These are phyloP conservation scores for Coprinopsis marcescibilis DNA, from an alignment of 768 basidiomycete species.

Conservation along the genomic window DNA sequence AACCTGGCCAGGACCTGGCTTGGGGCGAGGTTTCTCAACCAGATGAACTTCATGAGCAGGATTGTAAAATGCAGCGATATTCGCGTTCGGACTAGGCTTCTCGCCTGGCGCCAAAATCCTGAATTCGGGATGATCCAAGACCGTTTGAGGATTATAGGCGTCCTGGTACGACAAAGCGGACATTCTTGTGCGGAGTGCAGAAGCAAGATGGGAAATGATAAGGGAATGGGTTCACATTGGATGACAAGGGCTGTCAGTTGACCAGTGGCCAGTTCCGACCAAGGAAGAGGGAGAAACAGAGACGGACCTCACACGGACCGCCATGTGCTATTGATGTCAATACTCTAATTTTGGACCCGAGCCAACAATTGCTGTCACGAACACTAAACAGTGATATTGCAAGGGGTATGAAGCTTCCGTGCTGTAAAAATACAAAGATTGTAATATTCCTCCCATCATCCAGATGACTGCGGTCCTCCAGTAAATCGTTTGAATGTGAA, in stretches of 20 bases:
- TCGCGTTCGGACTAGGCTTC: constrained; percentile 40
- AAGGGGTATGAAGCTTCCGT: constrained; percentile 2
- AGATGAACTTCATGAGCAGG: constrained; percentile 58
- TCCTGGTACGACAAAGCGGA: constrained; percentile 29
- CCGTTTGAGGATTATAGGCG: constrained; percentile 49
- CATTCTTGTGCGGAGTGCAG: neutral
- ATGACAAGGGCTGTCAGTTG: neutral
- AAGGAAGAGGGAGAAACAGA: too few relatives aligned
- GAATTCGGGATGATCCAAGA: constrained; percentile 52
- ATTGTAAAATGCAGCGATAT: constrained; percentile 63
- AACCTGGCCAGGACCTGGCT: constrained; percentile 60
- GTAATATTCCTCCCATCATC: constrained; percentile 11
- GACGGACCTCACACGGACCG: too few relatives aligned
- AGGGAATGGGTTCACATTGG: neutral
- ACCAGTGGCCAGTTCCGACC: too few relatives aligned
- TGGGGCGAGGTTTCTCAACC: constrained; percentile 57
- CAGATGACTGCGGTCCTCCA: constrained; percentile 29
- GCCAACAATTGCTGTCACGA: too few relatives aligned
- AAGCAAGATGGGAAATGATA: neutral
- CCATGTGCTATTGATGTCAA: too few relatives aligned
- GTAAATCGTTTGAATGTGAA: constrained; percentile 82
- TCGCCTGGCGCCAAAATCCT: constrained; percentile 46
- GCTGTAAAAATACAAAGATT: constrained; percentile 8
- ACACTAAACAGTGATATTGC: too few relatives aligned
- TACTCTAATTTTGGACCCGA: too few relatives aligned